These are phyloP conservation scores for Aristolochia californica DNA, from an alignment of 164 flowering plant genomes.

Conservation along the genomic window DNA sequence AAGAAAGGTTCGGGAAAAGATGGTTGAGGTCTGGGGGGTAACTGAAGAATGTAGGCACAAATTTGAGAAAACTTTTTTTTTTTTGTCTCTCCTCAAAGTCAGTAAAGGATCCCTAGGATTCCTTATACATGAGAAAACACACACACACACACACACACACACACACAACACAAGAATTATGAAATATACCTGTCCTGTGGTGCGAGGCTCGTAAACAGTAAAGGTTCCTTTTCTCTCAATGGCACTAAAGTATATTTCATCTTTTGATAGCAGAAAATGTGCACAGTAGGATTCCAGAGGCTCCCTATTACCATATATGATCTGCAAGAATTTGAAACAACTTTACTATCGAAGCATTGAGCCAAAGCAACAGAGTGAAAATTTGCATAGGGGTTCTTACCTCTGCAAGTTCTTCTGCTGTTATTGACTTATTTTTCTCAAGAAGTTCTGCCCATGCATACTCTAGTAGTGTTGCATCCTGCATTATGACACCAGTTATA, in stretches of 20 bases:
- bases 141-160: too few relatives aligned
- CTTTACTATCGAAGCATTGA: neutral
- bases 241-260: slow-evolving; percentile 74
- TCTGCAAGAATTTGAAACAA: slow-evolving; percentile 31
- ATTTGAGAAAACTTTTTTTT: too few relatives aligned
- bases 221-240: slow-evolving; percentile 48
- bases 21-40: too few relatives aligned
- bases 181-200: slow-evolving; percentile 46
- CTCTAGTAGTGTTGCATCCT: slow-evolving; percentile 80
- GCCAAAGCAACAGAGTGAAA: neutral
- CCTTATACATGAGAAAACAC: too few relatives aligned
- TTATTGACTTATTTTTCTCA: slow-evolving; percentile 62
- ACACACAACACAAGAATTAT: too few relatives aligned
- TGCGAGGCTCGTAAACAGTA: slow-evolving; percentile 68
- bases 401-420: slow-evolving; percentile 82
- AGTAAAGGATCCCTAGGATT: too few relatives aligned
- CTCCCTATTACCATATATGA: slow-evolving; percentile 70
- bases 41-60: too few relatives aligned
- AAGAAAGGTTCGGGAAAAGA: too few relatives aligned
- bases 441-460: slow-evolving; percentile 91
- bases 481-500: slow-evolving; percentile 4
- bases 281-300: slow-evolving; percentile 90
- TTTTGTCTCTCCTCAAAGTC: too few relatives aligned
- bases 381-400: slow-evolving; percentile 17
- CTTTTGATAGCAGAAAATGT: slow-evolving; percentile 75